Evolutionary conservation across 164 flowering plant genomes (phyloP).

Genomic region (Vitis rupestris): DNA sequence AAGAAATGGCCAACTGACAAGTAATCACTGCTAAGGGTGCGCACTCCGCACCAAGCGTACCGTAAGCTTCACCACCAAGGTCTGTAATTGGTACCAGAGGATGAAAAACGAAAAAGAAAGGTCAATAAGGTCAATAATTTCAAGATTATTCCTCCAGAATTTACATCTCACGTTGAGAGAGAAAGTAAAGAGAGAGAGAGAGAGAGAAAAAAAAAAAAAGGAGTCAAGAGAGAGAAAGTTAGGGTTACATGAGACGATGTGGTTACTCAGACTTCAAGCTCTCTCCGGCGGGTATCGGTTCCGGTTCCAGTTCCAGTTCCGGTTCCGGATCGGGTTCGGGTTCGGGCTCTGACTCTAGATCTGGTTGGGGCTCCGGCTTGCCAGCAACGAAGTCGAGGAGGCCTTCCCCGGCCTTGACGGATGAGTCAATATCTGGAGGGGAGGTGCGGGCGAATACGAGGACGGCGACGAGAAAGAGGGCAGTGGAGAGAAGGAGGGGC

Average conservation of each 20-base stretch:
- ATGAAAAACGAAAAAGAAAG: background rate
- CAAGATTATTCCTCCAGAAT: constrained; percentile 3
- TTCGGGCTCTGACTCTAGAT: no score
- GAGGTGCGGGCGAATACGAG: constrained; percentile 32
- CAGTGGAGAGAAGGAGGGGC: constrained; percentile 57
- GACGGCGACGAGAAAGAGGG: constrained; percentile 39
- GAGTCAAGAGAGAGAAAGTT: background rate
- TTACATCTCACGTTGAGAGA: background rate
- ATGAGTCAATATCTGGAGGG: constrained; percentile 12
- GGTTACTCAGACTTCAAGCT: constrained; percentile 10
- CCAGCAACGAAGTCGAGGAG: constrained; percentile 46
- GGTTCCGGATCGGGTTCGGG: no score
- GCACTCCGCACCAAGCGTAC: no score
- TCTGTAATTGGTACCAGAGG: no score
- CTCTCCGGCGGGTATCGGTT: background rate
- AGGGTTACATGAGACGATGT: background rate
- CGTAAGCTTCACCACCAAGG: no score
- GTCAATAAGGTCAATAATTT: background rate
- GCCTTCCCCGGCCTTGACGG: constrained; percentile 28
- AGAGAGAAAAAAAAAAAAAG: background rate
- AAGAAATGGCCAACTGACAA: no score
- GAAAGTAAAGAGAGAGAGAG: background rate
- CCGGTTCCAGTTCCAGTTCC: no score
- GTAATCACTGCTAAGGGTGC: no score
- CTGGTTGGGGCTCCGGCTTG: constrained; percentile 9